Conservation (phyloP, 192 early-diverging fungal genomes). For the Backusella parvicylindrica region DNA sequence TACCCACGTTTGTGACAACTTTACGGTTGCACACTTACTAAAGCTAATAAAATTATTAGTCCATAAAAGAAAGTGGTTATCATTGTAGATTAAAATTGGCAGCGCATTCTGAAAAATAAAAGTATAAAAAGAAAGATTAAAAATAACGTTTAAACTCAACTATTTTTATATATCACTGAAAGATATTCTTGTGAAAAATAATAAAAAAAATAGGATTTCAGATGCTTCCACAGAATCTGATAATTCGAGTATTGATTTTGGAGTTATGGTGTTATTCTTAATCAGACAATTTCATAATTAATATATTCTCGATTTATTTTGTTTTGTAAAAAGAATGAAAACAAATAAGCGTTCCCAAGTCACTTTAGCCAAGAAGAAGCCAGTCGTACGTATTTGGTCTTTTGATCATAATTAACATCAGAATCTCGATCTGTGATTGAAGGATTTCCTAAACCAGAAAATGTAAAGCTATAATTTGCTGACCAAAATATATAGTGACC, state of each 20-base stretch:
- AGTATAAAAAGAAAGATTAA: background rate
- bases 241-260: background rate
- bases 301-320: too few species aligned
- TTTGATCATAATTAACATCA: background rate
- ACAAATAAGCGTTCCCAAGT: background rate
- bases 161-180: background rate
- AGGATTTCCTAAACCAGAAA: background rate
- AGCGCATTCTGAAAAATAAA: background rate
- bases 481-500: background rate
- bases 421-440: background rate
- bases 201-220: background rate
- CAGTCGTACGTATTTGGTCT: background rate
- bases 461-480: background rate
- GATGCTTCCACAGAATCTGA: slow-evolving; percentile 4
- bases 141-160: slow-evolving; percentile 2
- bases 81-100: background rate
- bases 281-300: background rate
- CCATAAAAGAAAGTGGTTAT: background rate
- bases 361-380: background rate
- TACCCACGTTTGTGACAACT: slow-evolving; percentile 1
- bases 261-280: background rate
- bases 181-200: background rate
- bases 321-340: background rate
- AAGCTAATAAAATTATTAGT: background rate
- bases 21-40: background rate